Percentiles rank a stretch among this genome's conserved stretches.
Conservation (phyloP, 371 early-diverging fungal genomes). For the Polyrhizophydium stewartii region DNA sequence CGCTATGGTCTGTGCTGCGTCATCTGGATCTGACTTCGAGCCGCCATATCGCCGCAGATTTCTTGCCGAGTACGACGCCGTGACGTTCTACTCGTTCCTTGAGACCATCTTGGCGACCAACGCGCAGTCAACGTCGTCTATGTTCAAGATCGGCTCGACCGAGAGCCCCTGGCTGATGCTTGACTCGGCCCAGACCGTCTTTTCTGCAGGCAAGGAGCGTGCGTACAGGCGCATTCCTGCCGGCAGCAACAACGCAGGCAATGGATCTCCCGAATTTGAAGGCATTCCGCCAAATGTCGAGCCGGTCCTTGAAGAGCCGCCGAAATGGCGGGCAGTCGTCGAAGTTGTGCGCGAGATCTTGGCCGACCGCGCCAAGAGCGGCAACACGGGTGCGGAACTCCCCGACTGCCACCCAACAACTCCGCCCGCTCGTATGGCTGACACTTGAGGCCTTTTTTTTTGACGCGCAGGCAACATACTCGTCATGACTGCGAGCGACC, state of each 20-base stretch:
- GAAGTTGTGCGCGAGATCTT: constrained; percentile 75
- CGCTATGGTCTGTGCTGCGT: not conserved
- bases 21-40: not conserved
- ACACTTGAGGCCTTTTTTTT: no score
- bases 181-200: constrained; percentile 79
- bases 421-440: not conserved
- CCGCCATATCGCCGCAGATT: constrained; percentile 36
- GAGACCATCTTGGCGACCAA: constrained; percentile 66
- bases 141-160: constrained; percentile 14
- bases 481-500: constrained; percentile 66
- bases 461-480: constrained; percentile 44
- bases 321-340: constrained; percentile 81
- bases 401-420: constrained; percentile 2
- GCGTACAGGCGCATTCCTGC: constrained; percentile 44
- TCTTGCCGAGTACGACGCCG: constrained; percentile 80
- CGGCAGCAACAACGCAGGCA: constrained; percentile 6
- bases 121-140: constrained; percentile 33
- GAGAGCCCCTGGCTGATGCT: constrained; percentile 71
- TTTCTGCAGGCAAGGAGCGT: constrained; percentile 55
- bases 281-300: constrained; percentile 58
- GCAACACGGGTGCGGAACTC: constrained; percentile 31
- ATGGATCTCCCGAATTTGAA: not conserved
- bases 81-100: constrained; percentile 79
- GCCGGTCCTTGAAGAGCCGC: constrained; percentile 81
- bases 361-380: constrained; percentile 15